A percentile compares a stretch with the other conserved stretches of the same genome.
phyloP scores from a whole-genome alignment of 164 flowering plant species.

The Piper longum region DNA sequence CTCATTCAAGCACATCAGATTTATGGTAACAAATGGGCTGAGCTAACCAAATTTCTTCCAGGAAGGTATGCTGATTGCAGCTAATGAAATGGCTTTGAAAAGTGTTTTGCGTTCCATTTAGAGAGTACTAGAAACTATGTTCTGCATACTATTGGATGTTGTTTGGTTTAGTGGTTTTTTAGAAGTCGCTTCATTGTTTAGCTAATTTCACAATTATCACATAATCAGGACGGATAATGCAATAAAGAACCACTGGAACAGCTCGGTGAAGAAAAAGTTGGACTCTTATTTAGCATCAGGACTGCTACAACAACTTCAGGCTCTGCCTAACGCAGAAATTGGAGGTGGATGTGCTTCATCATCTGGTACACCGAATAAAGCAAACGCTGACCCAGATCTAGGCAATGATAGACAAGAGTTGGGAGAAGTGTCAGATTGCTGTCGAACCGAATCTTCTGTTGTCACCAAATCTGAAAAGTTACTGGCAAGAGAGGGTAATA shows the following conservation, averaged over 20 bases:
- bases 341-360: constrained; percentile 29
- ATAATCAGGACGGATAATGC: constrained; percentile 89
- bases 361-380: constrained; percentile 32
- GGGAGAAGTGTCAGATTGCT: constrained; percentile 68
- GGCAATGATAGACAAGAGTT: constrained; percentile 22
- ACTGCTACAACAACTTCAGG: constrained; percentile 47
- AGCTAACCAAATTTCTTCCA: constrained; percentile 80
- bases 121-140: background rate
- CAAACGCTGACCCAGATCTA: constrained; percentile 33
- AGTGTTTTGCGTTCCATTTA: background rate
- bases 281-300: constrained; percentile 83
- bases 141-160: background rate
- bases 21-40: constrained; percentile 98
- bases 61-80: constrained; percentile 46
- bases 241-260: constrained; percentile 99
- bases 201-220: background rate
- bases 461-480: constrained; percentile 9
- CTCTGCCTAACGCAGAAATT: constrained; percentile 29
- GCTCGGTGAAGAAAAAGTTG: constrained; percentile 89
- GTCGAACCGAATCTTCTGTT: constrained; percentile 47
- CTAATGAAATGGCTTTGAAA: background rate
- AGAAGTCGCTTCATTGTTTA: background rate
- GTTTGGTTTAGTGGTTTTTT: background rate
- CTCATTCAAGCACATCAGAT: constrained; percentile 83
- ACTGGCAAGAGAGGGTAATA: constrained; percentile 8